Conservation (phyloP, 208 protist species). For the Trichomonas vaginalis region DNA sequence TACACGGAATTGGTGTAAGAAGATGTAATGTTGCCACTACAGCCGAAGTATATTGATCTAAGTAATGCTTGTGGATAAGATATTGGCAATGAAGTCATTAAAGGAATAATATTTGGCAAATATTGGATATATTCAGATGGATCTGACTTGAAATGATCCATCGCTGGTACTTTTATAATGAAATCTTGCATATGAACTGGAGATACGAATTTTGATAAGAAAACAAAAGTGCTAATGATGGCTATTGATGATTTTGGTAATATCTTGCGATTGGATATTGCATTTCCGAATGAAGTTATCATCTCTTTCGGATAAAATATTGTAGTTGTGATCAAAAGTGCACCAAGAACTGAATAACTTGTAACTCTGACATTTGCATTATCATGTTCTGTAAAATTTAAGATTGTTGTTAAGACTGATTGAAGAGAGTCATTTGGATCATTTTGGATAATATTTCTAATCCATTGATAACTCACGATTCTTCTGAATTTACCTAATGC, state of each 20-base stretch:
- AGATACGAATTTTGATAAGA: background rate
- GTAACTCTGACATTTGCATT: background rate
- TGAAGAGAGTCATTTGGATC: background rate
- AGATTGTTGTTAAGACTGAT: background rate
- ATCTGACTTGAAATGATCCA: background rate
- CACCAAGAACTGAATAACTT: background rate
- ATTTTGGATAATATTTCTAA: background rate
- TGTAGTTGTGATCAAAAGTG: background rate
- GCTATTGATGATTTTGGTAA: background rate
- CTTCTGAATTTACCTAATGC: background rate
- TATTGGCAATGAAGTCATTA: background rate
- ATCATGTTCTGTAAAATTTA: background rate
- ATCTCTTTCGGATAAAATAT: background rate
- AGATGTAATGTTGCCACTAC: background rate
- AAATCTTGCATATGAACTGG: background rate
- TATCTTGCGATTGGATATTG: background rate
- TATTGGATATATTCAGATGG: background rate
- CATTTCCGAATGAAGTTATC: background rate
- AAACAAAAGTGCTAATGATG: constrained; percentile 7
- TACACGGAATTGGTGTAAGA: background rate
- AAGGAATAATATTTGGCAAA: background rate
- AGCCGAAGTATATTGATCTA: background rate
- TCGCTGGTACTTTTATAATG: background rate
- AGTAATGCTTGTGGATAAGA: background rate
- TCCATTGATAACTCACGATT: background rate